Percentiles rank a stretch among this genome's conserved stretches.
These are phyloP conservation scores for Ustilago esculenta DNA, from an alignment of 1,284 basidiomycete genomes.

Conservation along the genomic window DNA sequence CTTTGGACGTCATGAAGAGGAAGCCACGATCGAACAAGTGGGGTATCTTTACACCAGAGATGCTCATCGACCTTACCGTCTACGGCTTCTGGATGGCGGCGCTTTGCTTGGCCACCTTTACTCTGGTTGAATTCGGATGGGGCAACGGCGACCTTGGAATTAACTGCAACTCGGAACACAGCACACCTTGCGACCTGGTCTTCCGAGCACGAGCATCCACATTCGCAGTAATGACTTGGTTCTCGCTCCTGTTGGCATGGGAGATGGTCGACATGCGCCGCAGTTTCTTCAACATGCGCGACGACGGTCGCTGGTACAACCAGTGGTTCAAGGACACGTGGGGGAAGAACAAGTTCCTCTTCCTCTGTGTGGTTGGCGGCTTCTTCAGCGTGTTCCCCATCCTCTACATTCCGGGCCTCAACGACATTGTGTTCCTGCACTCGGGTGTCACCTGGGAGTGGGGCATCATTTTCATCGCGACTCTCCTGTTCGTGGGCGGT, in stretches of 20 bases:
- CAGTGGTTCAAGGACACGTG: constrained; percentile 61
- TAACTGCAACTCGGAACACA: constrained; percentile 64
- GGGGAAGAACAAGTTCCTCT: constrained; percentile 62
- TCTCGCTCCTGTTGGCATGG: constrained; percentile 67
- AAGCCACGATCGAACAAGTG: constrained; percentile 68
- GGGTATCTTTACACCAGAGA: constrained; percentile 66
- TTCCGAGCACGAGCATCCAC: constrained; percentile 67
- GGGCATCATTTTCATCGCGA: constrained; percentile 64
- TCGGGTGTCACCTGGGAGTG: constrained; percentile 63
- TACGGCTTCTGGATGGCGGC: constrained; percentile 76
- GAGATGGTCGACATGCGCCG: constrained; percentile 65
- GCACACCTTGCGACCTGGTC: constrained; percentile 60
- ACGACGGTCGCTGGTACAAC: constrained; percentile 47
- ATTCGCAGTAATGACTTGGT: constrained; percentile 64
- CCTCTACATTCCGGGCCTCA: constrained; percentile 70
- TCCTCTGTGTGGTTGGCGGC: constrained; percentile 66
- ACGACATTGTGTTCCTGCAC: constrained; percentile 66
- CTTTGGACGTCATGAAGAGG: constrained; percentile 73
- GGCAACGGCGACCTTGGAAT: constrained; percentile 56
- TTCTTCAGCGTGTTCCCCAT: constrained; percentile 71
- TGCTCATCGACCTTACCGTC: constrained; percentile 71
- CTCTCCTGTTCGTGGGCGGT: constrained; percentile 57
- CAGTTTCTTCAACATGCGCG: constrained; percentile 65
- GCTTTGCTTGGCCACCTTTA: constrained; percentile 69
- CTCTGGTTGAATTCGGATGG: constrained; percentile 55